These are phyloP conservation scores for Ophiocordyceps camponoti-floridani DNA, from an alignment of 2,329 filamentous ascomycete species.

Conservation along the genomic window DNA sequence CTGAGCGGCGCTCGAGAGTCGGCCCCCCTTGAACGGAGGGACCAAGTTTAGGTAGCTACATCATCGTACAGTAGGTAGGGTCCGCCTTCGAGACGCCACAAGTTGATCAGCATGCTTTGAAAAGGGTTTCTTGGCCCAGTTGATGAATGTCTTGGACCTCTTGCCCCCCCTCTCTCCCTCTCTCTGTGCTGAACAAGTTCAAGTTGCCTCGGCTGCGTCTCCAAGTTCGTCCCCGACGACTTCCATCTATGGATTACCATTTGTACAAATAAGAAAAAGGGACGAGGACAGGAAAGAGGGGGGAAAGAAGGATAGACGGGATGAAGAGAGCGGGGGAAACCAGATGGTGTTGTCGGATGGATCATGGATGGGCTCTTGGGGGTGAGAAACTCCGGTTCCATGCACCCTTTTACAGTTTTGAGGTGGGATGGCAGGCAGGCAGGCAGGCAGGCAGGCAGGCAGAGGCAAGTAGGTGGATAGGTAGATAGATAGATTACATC, in stretches of 20 bases:
- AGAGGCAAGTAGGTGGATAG: too few relatives aligned
- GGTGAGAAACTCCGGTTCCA: too few relatives aligned
- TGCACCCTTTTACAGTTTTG: too few relatives aligned
- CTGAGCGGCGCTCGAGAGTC: background rate
- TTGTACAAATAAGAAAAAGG: background rate
- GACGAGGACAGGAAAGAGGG: background rate
- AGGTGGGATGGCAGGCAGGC: too few relatives aligned
- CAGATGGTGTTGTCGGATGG: background rate
- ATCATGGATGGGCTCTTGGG: background rate
- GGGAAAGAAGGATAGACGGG: background rate
- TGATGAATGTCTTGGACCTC: background rate
- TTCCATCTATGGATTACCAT: too few relatives aligned
- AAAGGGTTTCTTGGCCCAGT: background rate
- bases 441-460: too few relatives aligned
- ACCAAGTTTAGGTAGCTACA: constrained; percentile 3
- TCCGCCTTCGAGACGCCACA: constrained; percentile 1
- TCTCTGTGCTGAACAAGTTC: too few relatives aligned
- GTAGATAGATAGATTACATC: too few relatives aligned
- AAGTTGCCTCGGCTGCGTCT: background rate
- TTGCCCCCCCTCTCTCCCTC: background rate
- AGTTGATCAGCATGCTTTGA: background rate
- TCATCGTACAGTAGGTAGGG: background rate
- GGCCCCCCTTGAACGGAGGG: background rate
- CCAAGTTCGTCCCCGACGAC: too few relatives aligned
- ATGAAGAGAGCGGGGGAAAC: background rate